Conservation (phyloP, 176 grass and related monocot species). For the Alopecurus myosuroides region DNA sequence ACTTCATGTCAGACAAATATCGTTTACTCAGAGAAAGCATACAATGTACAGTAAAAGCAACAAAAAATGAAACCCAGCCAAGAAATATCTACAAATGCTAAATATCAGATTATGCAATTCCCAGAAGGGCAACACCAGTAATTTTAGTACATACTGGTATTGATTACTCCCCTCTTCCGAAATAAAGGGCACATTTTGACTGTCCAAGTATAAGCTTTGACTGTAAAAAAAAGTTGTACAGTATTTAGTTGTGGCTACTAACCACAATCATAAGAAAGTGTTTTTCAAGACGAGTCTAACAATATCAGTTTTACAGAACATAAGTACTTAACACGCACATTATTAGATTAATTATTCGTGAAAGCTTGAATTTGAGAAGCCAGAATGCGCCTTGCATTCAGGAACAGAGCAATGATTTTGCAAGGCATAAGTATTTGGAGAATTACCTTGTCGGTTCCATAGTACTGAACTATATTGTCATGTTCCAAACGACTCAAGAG, state of each 20-base stretch:
- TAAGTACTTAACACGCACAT: neutral
- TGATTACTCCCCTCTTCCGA: neutral
- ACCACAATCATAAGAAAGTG: neutral
- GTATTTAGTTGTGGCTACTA: neutral
- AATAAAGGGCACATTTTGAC: neutral
- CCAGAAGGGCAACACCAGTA: neutral
- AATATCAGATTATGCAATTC: neutral
- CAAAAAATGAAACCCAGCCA: neutral
- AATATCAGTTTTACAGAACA: neutral
- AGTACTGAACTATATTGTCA: slow-evolving; percentile 95
- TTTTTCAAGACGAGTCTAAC: neutral
- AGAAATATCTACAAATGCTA: neutral
- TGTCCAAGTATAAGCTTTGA: neutral
- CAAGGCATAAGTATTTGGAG: neutral
- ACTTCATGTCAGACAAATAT: neutral
- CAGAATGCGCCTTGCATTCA: neutral
- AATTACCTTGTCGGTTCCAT: slow-evolving; percentile 83
- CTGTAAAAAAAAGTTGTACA: neutral
- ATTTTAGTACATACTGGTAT: neutral
- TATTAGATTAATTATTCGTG: neutral
- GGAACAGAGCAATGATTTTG: neutral
- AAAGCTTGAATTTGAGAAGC: neutral
- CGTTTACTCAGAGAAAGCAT: neutral
- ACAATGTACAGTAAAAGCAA: neutral
- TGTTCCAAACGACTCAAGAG: slow-evolving; percentile 91